Base-by-base conservation (phyloP, 352 stramenopile species). In the Bremia lactucae region DNA sequence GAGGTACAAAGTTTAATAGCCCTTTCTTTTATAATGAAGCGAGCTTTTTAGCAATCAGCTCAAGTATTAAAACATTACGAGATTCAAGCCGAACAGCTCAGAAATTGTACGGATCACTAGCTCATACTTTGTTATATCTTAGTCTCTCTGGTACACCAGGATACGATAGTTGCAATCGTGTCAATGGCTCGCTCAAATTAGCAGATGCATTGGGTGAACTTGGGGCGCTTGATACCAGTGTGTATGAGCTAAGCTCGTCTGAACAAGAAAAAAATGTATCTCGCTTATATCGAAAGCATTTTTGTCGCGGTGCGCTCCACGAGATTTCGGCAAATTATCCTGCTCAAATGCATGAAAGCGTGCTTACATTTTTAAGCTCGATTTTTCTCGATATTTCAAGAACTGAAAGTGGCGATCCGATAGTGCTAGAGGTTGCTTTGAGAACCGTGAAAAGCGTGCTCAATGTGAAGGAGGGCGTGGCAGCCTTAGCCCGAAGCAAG, bases 121-220 rank as follows among this genome's bases (percentile, higher is more conserved):
- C 70, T 6, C 65, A 72, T 15, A 70, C 65, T 0, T 59, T 88
- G 3, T 47, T 88, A 20, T 69, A 75, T 33, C 23, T 77, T 13
- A 82, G 68, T 25, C 64, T 57, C 1, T 58, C 55, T 0, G 47
- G 38, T 7, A 50, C 38, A 9, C 54, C 59, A 31, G 26, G 46
- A 26, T 55, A 23, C 6, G 31, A 20, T 5, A 35, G 36, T 0
- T 41, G 41, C 13, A 45, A 49, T 16, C 11, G 28, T 6, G 42
- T 41, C 11, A 47, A 46, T n/a, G 28, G 56, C 20, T 20, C 50
- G 1, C 39, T 59, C 3, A 57, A 58, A 20, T 61, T 87, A 36
- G 75, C 75, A 7, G 55, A 85, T 51, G 64, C 56, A 13, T 68
- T 91, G 28, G 79, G 79, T 3, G 71, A 83, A 28, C 41, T 89